Percentiles rank a stretch among this genome's conserved stretches.
These are phyloP conservation scores for Globisporangium cylindrosporum DNA, from an alignment of 352 stramenopile genomes.

Conservation along the genomic window DNA sequence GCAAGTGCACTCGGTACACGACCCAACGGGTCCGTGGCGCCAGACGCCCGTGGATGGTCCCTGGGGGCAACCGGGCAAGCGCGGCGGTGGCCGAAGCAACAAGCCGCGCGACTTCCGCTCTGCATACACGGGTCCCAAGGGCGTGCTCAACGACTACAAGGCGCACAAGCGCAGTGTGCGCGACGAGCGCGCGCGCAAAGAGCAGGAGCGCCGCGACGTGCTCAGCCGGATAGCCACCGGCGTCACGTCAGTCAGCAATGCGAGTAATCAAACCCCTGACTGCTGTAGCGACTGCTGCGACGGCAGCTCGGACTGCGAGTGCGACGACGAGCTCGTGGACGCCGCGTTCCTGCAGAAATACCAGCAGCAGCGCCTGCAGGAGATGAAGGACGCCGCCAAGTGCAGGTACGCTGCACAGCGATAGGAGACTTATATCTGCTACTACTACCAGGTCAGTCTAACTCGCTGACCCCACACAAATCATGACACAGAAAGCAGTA, in stretches of 20 bases:
- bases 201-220: constrained; percentile 47
- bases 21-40: constrained; percentile 67
- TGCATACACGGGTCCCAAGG: constrained; percentile 74
- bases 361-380: constrained; percentile 52
- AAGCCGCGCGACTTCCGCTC: constrained; percentile 53
- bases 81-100: constrained; percentile 16
- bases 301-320: constrained; percentile 29
- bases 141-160: constrained; percentile 83
- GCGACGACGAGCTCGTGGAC: constrained; percentile 48
- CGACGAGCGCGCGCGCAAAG: constrained; percentile 47
- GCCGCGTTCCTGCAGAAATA: constrained; percentile 61
- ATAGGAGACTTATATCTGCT: neutral
- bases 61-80: constrained; percentile 45
- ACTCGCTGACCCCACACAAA: too few relatives aligned
- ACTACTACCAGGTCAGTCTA: too few relatives aligned
- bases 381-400: constrained; percentile 48
- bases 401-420: constrained; percentile 12
- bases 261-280: constrained; percentile 10
- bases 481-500: constrained; percentile 30
- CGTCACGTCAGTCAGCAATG: constrained; percentile 8
- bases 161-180: constrained; percentile 60
- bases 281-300: constrained; percentile 15
- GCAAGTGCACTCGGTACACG: constrained; percentile 61
- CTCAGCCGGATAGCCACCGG: constrained; percentile 71
- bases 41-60: constrained; percentile 42